These are phyloP conservation scores for Colletotrichum falcatum DNA, from an alignment of 2,329 filamentous ascomycete species.

Conservation along the genomic window DNA sequence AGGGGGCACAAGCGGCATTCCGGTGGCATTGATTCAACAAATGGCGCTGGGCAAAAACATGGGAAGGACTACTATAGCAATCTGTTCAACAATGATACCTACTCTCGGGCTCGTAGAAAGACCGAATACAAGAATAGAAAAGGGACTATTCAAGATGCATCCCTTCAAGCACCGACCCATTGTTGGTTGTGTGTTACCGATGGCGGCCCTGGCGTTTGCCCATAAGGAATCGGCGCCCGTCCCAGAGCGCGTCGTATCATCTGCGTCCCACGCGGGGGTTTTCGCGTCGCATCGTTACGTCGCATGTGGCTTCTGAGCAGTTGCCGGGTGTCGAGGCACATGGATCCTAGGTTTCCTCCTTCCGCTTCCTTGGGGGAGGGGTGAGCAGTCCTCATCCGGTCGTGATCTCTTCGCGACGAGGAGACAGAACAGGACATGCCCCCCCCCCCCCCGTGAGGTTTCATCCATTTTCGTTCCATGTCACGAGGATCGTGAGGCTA, in stretches of 20 bases:
- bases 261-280: neutral
- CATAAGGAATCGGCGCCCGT: neutral
- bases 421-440: neutral
- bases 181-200: neutral
- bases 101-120: constrained; percentile 29
- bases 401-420: neutral
- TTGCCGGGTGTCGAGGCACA: neutral
- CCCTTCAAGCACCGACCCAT: no score
- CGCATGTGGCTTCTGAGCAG: neutral
- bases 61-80: constrained; percentile 32
- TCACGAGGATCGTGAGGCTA: neutral
- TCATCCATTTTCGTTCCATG: no score
- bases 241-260: neutral
- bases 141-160: constrained; percentile 8
- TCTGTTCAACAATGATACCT: constrained; percentile 44
- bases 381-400: neutral
- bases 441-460: no score
- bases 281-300: no score
- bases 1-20: constrained; percentile 25
- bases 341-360: neutral
- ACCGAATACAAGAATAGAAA: constrained; percentile 26
- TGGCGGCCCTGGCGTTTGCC: no score
- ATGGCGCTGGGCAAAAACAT: constrained; percentile 41
- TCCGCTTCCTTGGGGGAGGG: no score
- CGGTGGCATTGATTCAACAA: constrained; percentile 43